Conservation (phyloP, 345 rosid species). For the Gynandropsis gynandra region DNA sequence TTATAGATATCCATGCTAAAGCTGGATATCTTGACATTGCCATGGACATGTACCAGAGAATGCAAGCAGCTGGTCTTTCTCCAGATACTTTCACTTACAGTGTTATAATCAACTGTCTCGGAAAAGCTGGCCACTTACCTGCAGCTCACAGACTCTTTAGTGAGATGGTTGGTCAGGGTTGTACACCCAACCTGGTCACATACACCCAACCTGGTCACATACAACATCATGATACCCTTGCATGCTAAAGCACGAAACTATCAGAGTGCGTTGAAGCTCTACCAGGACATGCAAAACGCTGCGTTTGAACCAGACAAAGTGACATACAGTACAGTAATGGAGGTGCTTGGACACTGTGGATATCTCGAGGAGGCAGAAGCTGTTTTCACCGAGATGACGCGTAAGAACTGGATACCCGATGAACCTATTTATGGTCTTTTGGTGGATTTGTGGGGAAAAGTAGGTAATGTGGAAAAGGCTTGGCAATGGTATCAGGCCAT, state of each 20-base stretch:
- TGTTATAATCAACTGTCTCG: constrained; percentile 93
- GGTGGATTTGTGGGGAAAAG: constrained; percentile 92
- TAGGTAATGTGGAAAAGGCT: constrained; percentile 76
- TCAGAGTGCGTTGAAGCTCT: constrained; percentile 61
- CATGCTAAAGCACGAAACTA: constrained; percentile 92
- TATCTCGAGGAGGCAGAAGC: constrained; percentile 82
- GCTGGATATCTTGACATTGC: constrained; percentile 91
- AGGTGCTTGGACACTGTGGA: constrained; percentile 92
- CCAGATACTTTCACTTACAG: constrained; percentile 91
- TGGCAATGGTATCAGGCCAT: constrained; percentile 80
- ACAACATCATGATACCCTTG: constrained; percentile 78
- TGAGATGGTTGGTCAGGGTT: constrained; percentile 85
- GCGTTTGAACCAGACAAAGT: constrained; percentile 91
- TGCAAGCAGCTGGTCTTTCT: constrained; percentile 79
- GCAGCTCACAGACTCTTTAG: constrained; percentile 70
- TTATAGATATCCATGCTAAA: constrained; percentile 90
- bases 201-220: too few relatives aligned
- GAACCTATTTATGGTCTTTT: constrained; percentile 90
- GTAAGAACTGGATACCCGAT: constrained; percentile 79
- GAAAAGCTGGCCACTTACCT: constrained; percentile 80
- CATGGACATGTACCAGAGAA: constrained; percentile 69
- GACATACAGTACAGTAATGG: constrained; percentile 89
- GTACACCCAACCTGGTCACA: constrained; percentile 73
- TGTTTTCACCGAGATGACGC: constrained; percentile 67
- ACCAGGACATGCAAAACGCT: constrained; percentile 68